phyloP scores from a whole-genome alignment of 1,139 yeast species.

The Suhomyces coccinellae region DNA sequence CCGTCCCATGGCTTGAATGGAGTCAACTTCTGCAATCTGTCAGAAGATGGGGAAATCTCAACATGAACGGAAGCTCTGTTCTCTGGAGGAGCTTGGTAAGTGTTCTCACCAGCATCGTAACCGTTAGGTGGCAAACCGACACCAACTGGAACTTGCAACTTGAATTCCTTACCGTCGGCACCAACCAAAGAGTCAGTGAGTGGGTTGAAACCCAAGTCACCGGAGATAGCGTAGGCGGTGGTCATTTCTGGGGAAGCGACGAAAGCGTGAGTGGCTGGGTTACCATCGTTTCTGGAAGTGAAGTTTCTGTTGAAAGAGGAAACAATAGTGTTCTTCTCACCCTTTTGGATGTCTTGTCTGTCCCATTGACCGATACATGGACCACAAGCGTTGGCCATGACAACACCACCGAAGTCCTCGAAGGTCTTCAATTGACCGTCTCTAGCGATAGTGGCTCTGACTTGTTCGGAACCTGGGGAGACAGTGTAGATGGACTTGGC shows the following conservation, averaged over 20 bases:
- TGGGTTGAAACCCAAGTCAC: conserved; percentile 98
- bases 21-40: conserved; percentile 52
- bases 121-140: conserved; percentile 92
- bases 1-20: conserved; percentile 83
- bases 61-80: conserved; percentile 80
- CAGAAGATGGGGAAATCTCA: conserved; percentile 78
- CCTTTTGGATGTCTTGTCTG: conserved; percentile 94
- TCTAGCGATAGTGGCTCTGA: conserved; percentile 97
- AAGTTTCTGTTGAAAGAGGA: conserved; percentile 99
- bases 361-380: conserved; percentile 99
- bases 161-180: conserved; percentile 93
- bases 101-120: conserved; percentile 92
- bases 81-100: conserved; percentile 96
- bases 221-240: conserved; percentile 94
- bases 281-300: conserved; percentile 98
- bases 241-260: conserved; percentile 98
- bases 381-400: conserved; percentile 98
- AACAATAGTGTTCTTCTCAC: conserved; percentile 97
- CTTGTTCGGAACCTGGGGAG: conserved; percentile 99
- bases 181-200: conserved; percentile 91
- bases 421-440: conserved; percentile 92
- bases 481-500: conserved; percentile 89
- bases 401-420: conserved; percentile 91
- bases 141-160: conserved; percentile 86
- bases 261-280: conserved; percentile 97